Evolutionary conservation across 768 basidiomycete species (phyloP).

Genomic region (Austroboletus eburneus): DNA sequence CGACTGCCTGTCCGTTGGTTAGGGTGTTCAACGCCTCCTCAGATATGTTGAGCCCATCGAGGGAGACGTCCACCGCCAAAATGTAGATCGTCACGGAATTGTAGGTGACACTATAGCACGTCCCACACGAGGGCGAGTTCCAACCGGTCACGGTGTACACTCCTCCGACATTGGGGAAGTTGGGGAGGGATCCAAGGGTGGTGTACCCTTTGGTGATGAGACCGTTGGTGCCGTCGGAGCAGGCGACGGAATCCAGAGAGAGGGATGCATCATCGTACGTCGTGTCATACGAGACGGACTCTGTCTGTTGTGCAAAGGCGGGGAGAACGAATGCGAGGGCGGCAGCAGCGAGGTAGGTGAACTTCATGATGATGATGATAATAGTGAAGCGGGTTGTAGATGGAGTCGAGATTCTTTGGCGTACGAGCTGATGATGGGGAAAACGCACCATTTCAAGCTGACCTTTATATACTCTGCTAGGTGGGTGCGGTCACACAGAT

Average conservation of each 20-base stretch:
- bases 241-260: conserved; percentile 24
- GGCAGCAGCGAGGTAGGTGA: no score
- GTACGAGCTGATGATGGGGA: no score
- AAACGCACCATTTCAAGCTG: no score
- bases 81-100: conserved; percentile 12
- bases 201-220: conserved; percentile 29
- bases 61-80: conserved; percentile 28
- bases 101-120: conserved; percentile 31
- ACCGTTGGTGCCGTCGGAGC: conserved; percentile 32
- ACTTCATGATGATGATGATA: no score
- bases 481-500: no score
- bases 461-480: no score
- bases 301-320: conserved; percentile 11
- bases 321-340: neutral
- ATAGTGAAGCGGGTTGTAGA: no score
- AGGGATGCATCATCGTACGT: conserved; percentile 25
- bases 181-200: conserved; percentile 30
- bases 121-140: conserved; percentile 30
- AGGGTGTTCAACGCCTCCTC: conserved; percentile 49
- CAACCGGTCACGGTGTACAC: conserved; percentile 29
- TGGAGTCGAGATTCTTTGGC: no score
- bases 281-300: conserved; percentile 24
- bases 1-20: conserved; percentile 42
- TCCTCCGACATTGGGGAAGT: conserved; percentile 33
- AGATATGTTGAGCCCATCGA: conserved; percentile 30